phyloP scores from a whole-genome alignment of 331 rosid genomes.

The Malus hybrid region DNA sequence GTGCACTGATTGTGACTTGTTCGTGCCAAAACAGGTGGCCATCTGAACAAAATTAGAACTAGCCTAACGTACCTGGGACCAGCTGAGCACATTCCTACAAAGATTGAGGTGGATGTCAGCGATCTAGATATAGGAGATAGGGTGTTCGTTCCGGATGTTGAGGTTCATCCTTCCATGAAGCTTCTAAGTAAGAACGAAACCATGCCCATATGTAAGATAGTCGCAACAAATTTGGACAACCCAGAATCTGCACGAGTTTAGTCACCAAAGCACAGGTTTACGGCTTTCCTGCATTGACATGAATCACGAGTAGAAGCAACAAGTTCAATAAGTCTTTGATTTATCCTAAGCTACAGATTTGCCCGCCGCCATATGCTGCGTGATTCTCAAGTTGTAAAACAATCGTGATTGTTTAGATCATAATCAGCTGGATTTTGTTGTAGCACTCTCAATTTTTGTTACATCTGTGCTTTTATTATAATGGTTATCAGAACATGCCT shows the following conservation, averaged over 20 bases:
- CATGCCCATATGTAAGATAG: slow-evolving; percentile 80
- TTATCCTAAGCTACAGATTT: not conserved
- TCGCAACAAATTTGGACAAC: slow-evolving; percentile 32
- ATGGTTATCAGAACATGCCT: too few species aligned
- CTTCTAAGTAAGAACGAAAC: slow-evolving; percentile 72
- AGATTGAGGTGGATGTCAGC: slow-evolving; percentile 83
- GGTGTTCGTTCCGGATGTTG: slow-evolving; percentile 50
- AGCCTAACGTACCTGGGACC: slow-evolving; percentile 59
- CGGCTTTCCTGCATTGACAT: not conserved
- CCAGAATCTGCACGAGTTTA: slow-evolving; percentile 25
- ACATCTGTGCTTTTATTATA: not conserved
- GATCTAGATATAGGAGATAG: slow-evolving; percentile 73
- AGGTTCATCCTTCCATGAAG: slow-evolving; percentile 74
- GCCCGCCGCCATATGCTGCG: not conserved
- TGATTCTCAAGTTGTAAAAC: not conserved
- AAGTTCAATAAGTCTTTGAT: slow-evolving; percentile 7
- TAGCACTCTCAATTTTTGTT: not conserved
- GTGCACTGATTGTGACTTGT: not conserved
- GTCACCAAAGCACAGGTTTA: slow-evolving; percentile 11
- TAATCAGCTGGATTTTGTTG: not conserved
- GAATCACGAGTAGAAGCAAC: not conserved
- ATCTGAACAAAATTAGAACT: slow-evolving; percentile 57
- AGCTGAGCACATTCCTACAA: slow-evolving; percentile 74
- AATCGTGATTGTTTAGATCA: slow-evolving; percentile 1
- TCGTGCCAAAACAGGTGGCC: slow-evolving; percentile 51